Base-by-base conservation (phyloP, 768 basidiomycete species). In the Phylloporus sp. region DNA sequence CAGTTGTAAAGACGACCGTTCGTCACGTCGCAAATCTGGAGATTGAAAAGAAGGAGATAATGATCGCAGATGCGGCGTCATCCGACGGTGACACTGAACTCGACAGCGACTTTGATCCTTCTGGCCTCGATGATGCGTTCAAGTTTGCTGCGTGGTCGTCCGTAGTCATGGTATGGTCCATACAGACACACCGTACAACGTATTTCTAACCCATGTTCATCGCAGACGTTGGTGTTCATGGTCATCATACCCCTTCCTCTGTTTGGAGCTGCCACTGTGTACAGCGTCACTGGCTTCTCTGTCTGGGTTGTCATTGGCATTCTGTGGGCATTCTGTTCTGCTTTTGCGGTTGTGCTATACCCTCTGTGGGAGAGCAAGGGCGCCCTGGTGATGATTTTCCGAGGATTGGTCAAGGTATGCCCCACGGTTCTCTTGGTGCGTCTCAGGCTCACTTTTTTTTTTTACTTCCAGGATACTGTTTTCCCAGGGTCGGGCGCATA, bases 221-320 rank as follows among this genome's bases (percentile, higher is more conserved):
- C 43, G 12, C 58, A 82, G 85, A 76, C 81, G 45, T 42, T 86
- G 26, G 62, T 90, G 6, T 71, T 91, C 60, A 76, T 91, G 58
- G 70, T 92, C 58, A 47, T 91, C 49, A 81, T 97, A 47, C 95
- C 93, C 0, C 69, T 97, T 2, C 92, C 92, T 3, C 75, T 95
- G 8, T 95, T 95, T 76, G 89, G 88, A 65, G 84, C 90, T 0
- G 77, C 79, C 36, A 86, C 88, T 27, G 71, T 93, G 22, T 93
- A 82, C 54, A 76, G 79, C 22, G 74, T 79, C 35, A 58, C 69
- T 10, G 88, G 87, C 6, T 75, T 91, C 51, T 79, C 82, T 0
- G 86, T 80, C 0, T 97, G 92, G 92, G 86, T 95, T 8, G 70
- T 80, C 38, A 72, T 95, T 50, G 86, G 88, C 2, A 85, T 97